Base-by-base conservation (phyloP, 306 rosid genomes). In the Medicago ruthenica region DNA sequence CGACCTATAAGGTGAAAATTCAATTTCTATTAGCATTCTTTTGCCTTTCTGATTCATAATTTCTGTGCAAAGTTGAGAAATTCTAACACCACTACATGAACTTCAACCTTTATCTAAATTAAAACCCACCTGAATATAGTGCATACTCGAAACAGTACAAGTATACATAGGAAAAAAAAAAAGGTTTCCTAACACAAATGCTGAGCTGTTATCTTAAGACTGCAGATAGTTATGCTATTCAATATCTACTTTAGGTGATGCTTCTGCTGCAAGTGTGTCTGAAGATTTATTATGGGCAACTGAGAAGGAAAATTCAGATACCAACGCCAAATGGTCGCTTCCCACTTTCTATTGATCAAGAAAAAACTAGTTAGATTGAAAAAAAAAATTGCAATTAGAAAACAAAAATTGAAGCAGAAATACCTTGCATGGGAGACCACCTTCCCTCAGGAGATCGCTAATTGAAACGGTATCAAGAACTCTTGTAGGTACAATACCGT, bases 361-460 rank as follows among this genome's bases (percentile, higher is more conserved):
- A 67, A 59, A 58, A 48, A 10, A 69, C 16, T 53, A 53, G 75
- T 80, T 71, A 87, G 20, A 57, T 54, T 27, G 67, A 64, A 61
- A 54, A 47, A 22, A 9, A 31, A 5, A 0, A 68, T 8, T 34
- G 63, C 64, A 70, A 12, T 70, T 16, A 15, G 40, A 44, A 16
- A 36, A 22, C 71, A 42, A 42, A 66, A 67, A 7, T 20, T 18
- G 55, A 77, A 67, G 74, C 67, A 36, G 53, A 50, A 75, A 58
- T 85, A 93, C 98, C 96, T 91, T 85, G 91, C 91, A 84, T 71
- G 98, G 98, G 48, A 93, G 92, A 70, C 98, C 89, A 21, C 97
- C 94, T 17, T 82, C 88, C 80, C 74, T 87, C 53, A 60, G 76
- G 16, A 93, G 97, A 77, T 83, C 68, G 18, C 87, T 86, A 18